These are phyloP conservation scores for Colletotrichum sp. DNA, from an alignment of 2,329 filamentous ascomycete genomes.

Conservation along the genomic window DNA sequence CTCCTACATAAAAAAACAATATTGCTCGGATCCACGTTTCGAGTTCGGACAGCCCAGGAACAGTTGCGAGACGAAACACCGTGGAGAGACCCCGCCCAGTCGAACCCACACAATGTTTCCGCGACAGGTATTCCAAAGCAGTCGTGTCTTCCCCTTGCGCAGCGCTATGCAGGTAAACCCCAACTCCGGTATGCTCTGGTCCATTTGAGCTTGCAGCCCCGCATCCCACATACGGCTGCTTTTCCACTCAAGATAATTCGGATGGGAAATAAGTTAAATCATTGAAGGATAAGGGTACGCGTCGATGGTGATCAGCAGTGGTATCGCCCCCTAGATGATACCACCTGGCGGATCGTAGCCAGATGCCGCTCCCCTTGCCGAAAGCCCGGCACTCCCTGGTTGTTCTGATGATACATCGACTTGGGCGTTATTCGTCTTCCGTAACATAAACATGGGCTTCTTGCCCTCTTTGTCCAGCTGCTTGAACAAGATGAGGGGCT, in stretches of 20 bases:
- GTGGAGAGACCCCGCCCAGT: conserved; percentile 9
- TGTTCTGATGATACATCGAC: conserved; percentile 48
- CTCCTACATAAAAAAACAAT: conserved; percentile 2
- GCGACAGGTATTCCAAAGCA: conserved; percentile 17
- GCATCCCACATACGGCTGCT: background rate
- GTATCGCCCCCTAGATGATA: conserved; percentile 51
- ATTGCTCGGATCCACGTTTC: conserved; percentile 16
- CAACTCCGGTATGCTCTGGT: conserved; percentile 18
- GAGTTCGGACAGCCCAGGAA: conserved; percentile 11
- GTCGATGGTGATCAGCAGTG: conserved; percentile 15
- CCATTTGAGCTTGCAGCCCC: conserved; percentile 6
- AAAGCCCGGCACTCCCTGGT: conserved; percentile 59
- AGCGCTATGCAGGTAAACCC: conserved; percentile 21
- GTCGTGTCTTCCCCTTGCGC: conserved; percentile 11
- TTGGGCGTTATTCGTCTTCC: conserved; percentile 65
- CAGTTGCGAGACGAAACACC: conserved; percentile 18
- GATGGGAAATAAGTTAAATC: conserved; percentile 11
- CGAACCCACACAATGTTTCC: conserved; percentile 12
- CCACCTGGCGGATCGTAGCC: conserved; percentile 65
- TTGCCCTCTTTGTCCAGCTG: conserved; percentile 95
- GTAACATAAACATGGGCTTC: conserved; percentile 99
- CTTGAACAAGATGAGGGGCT: conserved; percentile 95
- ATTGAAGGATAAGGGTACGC: background rate
- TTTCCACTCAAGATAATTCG: background rate
- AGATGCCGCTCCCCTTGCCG: conserved; percentile 45